Evolutionary conservation across 768 basidiomycete genomes (phyloP).

Genomic region (Podaxis rugospora): DNA sequence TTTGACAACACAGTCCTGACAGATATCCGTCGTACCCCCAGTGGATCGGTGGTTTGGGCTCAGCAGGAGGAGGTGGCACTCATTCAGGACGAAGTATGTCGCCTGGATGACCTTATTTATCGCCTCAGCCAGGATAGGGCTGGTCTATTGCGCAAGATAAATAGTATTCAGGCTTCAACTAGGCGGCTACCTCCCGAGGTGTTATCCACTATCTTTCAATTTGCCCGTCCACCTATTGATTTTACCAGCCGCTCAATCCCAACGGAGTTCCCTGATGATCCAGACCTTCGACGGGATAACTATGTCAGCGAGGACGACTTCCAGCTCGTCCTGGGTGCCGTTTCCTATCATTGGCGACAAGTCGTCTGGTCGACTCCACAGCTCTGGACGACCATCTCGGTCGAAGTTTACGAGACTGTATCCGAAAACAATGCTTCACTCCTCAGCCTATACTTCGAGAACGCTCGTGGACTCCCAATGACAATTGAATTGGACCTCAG

Average conservation of each 20-base stretch:
- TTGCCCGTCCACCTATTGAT: neutral
- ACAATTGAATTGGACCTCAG: neutral
- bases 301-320: neutral
- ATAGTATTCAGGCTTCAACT: neutral
- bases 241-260: neutral
- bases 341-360: neutral
- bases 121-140: neutral
- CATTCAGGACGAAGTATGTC: neutral
- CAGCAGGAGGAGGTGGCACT: neutral
- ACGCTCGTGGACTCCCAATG: constrained; percentile 1
- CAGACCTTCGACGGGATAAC: neutral
- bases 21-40: neutral
- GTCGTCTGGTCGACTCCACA: neutral
- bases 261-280: too few species aligned
- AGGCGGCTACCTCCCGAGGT: neutral
- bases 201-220: constrained; percentile 4
- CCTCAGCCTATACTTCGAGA: neutral
- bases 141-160: neutral
- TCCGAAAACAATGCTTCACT: neutral
- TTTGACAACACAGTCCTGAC: neutral
- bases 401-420: neutral
- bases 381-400: neutral
- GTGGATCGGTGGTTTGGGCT: neutral
- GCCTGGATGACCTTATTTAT: neutral
- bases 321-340: neutral